phyloP scores from a whole-genome alignment of 2,329 filamentous ascomycete genomes.

The Colletotrichum orbiculare region DNA sequence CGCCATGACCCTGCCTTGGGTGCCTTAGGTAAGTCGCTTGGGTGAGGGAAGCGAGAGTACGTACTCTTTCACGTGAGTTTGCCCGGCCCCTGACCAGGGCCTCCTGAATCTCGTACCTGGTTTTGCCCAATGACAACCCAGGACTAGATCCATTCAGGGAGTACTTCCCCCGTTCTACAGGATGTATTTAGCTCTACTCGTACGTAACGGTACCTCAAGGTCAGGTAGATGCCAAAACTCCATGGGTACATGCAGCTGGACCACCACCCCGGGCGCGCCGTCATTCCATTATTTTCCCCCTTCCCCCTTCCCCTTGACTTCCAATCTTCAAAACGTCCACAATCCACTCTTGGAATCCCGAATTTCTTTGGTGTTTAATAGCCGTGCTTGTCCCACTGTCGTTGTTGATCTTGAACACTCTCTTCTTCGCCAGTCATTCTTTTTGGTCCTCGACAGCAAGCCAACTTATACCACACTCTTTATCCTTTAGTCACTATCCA shows the following conservation, averaged over 20 bases:
- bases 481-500: slow-evolving; percentile 24
- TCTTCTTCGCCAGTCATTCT: slow-evolving; percentile 28
- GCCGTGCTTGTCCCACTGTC: slow-evolving; percentile 27
- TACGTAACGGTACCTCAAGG: too few species aligned
- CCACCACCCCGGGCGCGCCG: slow-evolving; percentile 25
- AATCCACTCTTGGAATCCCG: slow-evolving; percentile 13
- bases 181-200: too few species aligned
- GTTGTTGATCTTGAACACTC: slow-evolving; percentile 13
- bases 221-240: too few species aligned
- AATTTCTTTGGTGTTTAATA: slow-evolving; percentile 30
- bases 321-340: not conserved
- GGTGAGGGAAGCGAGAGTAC: too few species aligned
- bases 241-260: too few species aligned
- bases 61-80: slow-evolving; percentile 12
- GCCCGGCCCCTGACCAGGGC: slow-evolving; percentile 19
- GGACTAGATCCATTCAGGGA: too few species aligned
- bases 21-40: too few species aligned
- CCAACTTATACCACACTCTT: slow-evolving; percentile 28
- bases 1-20: too few species aligned
- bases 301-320: slow-evolving; percentile 7
- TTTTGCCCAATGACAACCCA: too few species aligned
- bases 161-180: too few species aligned
- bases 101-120: slow-evolving; percentile 22
- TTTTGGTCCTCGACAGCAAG: slow-evolving; percentile 31
- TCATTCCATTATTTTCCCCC: slow-evolving; percentile 29